Conservation (phyloP, 2,329 filamentous ascomycete species). For the Trichoderma sp. region DNA sequence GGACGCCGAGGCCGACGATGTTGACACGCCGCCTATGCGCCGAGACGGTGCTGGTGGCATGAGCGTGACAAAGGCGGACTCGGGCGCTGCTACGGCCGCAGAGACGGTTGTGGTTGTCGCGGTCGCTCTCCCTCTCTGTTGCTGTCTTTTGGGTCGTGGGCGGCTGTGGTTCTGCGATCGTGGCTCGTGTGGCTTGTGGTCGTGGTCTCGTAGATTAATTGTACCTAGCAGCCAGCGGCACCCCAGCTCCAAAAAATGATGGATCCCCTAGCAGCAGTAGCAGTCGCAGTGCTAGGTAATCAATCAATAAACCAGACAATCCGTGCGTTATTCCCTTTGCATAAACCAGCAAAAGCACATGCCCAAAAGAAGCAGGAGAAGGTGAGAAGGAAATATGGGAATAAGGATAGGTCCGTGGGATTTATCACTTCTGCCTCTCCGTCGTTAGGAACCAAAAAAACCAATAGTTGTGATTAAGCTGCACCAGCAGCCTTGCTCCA, state of each 20-base stretch:
- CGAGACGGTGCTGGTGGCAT: constrained; percentile 34
- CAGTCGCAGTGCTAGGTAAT: not conserved
- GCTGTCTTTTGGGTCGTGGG: not conserved
- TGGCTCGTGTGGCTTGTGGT: constrained; percentile 6
- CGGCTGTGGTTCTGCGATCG: not conserved
- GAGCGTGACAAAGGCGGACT: constrained; percentile 26
- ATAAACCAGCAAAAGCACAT: not conserved
- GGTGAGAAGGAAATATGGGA: not conserved
- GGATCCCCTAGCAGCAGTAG: not conserved
- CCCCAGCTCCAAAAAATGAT: not conserved
- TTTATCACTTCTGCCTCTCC: constrained; percentile 4
- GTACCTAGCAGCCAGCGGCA: not conserved
- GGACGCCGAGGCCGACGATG: constrained; percentile 33
- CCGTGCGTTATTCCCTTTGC: not conserved
- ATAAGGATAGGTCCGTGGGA: constrained; percentile 4
- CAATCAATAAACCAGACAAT: not conserved
- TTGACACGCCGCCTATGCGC: constrained; percentile 32
- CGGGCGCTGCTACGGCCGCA: constrained; percentile 19
- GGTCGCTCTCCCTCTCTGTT: not conserved
- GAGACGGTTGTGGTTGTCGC: constrained; percentile 10
- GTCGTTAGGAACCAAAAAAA: constrained; percentile 2
- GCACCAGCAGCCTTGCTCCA: constrained; percentile 20
- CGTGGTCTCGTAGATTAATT: not conserved
- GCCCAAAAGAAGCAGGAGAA: not conserved
- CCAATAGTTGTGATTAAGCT: constrained; percentile 9